phyloP scores from a whole-genome alignment of 2,329 filamentous ascomycete genomes.

The Emergomyces africanus region DNA sequence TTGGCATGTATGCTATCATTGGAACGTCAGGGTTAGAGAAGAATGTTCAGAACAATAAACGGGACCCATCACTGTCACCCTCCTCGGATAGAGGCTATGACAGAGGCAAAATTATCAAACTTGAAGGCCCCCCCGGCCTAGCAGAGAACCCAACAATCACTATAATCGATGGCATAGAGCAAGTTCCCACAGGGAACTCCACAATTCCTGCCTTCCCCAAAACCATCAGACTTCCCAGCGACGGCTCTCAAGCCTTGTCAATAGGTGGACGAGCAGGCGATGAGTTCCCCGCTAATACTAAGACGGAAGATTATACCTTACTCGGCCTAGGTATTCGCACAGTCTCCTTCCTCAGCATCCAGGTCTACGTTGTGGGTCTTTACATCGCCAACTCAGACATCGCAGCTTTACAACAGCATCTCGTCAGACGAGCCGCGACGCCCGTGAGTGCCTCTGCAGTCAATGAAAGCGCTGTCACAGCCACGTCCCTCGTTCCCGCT shows the following conservation, averaged over 20 bases:
- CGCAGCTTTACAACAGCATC: constrained; percentile 59
- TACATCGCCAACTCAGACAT: constrained; percentile 82
- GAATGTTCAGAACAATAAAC: background rate
- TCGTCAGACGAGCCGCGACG: constrained; percentile 55
- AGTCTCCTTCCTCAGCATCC: constrained; percentile 77
- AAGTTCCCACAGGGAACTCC: constrained; percentile 69
- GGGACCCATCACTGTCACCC: background rate
- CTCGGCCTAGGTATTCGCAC: constrained; percentile 78
- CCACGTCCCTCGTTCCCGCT: constrained; percentile 67
- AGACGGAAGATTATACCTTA: constrained; percentile 64
- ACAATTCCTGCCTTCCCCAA: constrained; percentile 71
- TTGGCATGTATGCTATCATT: constrained; percentile 30
- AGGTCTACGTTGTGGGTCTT: constrained; percentile 89
- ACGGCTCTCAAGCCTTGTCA: constrained; percentile 18
- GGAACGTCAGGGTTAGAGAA: constrained; percentile 14
- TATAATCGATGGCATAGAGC: constrained; percentile 50
- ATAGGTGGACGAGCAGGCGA: constrained; percentile 25
- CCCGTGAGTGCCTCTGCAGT: constrained; percentile 19
- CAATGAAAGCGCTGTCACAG: constrained; percentile 46
- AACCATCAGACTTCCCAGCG: constrained; percentile 48
- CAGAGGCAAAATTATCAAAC: constrained; percentile 17
- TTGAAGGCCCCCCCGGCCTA: constrained; percentile 31
- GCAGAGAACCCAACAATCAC: constrained; percentile 21
- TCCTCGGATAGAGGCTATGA: background rate
- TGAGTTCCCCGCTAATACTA: constrained; percentile 26